Percentiles rank a stretch among this genome's conserved stretches.
Evolutionary conservation across 2,329 filamentous ascomycete species (phyloP).

Genomic region (Geosmithia flava): DNA sequence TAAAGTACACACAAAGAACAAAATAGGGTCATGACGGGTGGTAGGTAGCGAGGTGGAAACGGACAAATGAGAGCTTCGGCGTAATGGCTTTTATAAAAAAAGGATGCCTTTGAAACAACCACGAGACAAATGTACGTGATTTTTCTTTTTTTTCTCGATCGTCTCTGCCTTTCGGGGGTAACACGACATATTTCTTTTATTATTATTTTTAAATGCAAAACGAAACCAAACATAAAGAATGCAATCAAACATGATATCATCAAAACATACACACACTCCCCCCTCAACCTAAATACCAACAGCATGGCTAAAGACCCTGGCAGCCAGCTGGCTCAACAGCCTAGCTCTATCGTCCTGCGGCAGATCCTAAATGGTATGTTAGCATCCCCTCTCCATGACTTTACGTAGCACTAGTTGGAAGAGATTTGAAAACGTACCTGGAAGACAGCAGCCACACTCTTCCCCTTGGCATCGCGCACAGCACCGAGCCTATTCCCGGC

Average conservation of each 20-base stretch:
- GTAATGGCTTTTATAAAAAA: background rate
- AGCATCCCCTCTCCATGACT: background rate
- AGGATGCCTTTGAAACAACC: slow-evolving; percentile 5
- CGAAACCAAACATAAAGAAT: background rate
- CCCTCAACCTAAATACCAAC: slow-evolving; percentile 39
- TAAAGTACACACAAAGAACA: background rate
- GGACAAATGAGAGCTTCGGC: background rate
- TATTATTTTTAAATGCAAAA: background rate
- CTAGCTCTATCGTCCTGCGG: slow-evolving; percentile 71
- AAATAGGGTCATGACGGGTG: background rate
- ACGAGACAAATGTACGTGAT: slow-evolving; percentile 12
- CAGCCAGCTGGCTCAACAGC: slow-evolving; percentile 72
- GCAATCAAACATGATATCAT: background rate
- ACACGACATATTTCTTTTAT: background rate
- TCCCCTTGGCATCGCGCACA: slow-evolving; percentile 78
- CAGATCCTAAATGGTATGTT: slow-evolving; percentile 44
- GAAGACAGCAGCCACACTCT: slow-evolving; percentile 90
- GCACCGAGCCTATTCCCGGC: slow-evolving; percentile 88
- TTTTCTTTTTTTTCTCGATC: slow-evolving; percentile 4
- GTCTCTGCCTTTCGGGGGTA: background rate
- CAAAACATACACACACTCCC: background rate
- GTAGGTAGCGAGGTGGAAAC: background rate
- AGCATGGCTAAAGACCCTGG: slow-evolving; percentile 74
- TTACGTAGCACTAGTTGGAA: background rate
- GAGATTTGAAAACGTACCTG: slow-evolving; percentile 28